Conservation (phyloP, 2,329 filamentous ascomycete species). For the Aureobasidium namibiae region DNA sequence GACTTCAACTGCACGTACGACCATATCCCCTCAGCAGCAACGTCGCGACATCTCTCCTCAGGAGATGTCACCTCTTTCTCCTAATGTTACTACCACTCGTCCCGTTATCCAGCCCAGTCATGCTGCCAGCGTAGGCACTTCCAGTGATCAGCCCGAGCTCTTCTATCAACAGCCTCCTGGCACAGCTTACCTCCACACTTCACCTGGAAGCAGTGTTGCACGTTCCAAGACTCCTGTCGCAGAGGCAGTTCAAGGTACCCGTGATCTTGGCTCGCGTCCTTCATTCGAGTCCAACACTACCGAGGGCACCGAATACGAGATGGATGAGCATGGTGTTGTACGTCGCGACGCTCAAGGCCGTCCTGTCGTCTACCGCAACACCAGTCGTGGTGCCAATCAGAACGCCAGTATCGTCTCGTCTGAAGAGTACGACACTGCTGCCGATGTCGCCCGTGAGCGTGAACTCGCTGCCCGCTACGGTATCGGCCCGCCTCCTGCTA, state of each 20-base stretch:
- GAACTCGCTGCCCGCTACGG: constrained; percentile 40
- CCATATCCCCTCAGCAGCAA: constrained; percentile 15
- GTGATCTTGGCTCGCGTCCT: constrained; percentile 35
- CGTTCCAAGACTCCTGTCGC: neutral
- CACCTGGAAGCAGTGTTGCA: constrained; percentile 13
- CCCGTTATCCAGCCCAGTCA: neutral
- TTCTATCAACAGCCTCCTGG: constrained; percentile 40
- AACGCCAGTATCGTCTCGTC: constrained; percentile 30
- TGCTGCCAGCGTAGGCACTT: neutral
- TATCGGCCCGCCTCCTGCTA: constrained; percentile 19
- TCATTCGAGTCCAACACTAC: constrained; percentile 41
- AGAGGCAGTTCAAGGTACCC: constrained; percentile 16
- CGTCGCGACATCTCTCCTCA: constrained; percentile 6
- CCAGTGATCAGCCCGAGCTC: constrained; percentile 17
- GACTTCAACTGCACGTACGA: constrained; percentile 19
- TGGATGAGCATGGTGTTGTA: constrained; percentile 54
- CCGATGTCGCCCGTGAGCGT: constrained; percentile 41
- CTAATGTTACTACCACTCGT: neutral
- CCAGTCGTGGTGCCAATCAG: neutral
- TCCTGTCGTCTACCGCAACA: constrained; percentile 44
- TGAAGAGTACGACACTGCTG: constrained; percentile 49
- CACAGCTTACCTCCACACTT: constrained; percentile 24
- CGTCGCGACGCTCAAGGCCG: constrained; percentile 54
- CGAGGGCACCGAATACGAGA: constrained; percentile 65
- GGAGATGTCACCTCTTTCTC: neutral